phyloP scores from a whole-genome alignment of 768 basidiomycete species.

The Agaricus bisporus region DNA sequence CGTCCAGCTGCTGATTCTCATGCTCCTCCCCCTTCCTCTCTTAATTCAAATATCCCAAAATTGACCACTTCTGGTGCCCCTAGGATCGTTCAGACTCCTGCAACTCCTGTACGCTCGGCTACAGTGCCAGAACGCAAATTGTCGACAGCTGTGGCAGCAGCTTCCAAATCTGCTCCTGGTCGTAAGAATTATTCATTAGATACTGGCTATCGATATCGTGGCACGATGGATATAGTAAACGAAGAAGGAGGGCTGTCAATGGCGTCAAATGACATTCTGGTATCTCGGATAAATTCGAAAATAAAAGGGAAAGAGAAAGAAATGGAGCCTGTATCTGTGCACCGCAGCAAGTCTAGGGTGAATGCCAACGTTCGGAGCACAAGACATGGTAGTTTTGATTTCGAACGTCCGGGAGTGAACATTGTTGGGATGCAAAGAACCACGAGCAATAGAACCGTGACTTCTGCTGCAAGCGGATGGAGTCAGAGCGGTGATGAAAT shows the following conservation, averaged over 20 bases:
- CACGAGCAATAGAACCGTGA: slow-evolving; percentile 32
- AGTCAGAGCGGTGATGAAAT: slow-evolving; percentile 19
- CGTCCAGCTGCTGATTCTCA: slow-evolving; percentile 2
- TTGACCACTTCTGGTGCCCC: slow-evolving; percentile 13
- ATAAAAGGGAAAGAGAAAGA: slow-evolving; percentile 24
- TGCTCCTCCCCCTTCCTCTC: slow-evolving; percentile 5
- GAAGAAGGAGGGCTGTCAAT: slow-evolving; percentile 24
- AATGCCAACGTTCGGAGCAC: slow-evolving; percentile 31
- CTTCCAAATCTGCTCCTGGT: neutral
- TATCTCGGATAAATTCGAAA: slow-evolving; percentile 15
- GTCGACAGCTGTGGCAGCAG: neutral
- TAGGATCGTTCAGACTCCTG: slow-evolving; percentile 26
- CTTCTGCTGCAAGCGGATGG: slow-evolving; percentile 24
- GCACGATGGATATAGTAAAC: slow-evolving; percentile 28
- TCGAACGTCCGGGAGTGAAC: slow-evolving; percentile 59
- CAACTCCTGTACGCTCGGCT: slow-evolving; percentile 19
- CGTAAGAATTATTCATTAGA: slow-evolving; percentile 27
- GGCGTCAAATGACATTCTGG: slow-evolving; percentile 10
- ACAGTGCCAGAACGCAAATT: neutral
- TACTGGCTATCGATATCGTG: slow-evolving; percentile 29
- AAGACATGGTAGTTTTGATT: slow-evolving; percentile 73
- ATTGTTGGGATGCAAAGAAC: slow-evolving; percentile 36
- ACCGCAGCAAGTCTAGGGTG: slow-evolving; percentile 17
- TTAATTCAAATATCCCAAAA: neutral
- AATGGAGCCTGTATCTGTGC: slow-evolving; percentile 14